These are phyloP conservation scores for Xylariaceae sp. DNA, from an alignment of 2,329 filamentous ascomycete species.

Conservation along the genomic window DNA sequence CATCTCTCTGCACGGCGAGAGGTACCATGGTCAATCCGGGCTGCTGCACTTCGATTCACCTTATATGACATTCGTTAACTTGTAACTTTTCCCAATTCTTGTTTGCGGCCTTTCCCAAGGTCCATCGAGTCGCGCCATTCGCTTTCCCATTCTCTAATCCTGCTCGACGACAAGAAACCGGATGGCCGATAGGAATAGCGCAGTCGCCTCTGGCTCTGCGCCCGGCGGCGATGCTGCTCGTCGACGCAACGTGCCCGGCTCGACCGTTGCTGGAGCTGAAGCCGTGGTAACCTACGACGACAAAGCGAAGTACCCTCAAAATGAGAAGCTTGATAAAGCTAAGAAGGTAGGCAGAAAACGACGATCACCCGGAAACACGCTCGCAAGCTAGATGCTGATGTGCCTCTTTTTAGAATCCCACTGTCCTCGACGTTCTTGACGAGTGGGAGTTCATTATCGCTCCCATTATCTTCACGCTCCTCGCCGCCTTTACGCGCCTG, in stretches of 20 bases:
- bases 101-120: background rate
- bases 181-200: constrained; percentile 53
- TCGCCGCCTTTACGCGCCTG: constrained; percentile 61
- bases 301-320: constrained; percentile 50
- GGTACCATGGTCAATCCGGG: constrained; percentile 10
- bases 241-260: constrained; percentile 48
- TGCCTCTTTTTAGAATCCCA: constrained; percentile 40
- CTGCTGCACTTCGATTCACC: constrained; percentile 10
- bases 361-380: background rate
- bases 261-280: constrained; percentile 33
- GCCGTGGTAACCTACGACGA: constrained; percentile 43
- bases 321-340: constrained; percentile 25
- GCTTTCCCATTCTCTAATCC: constrained; percentile 1
- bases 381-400: constrained; percentile 5
- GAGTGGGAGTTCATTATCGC: constrained; percentile 60
- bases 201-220: constrained; percentile 57
- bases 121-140: background rate
- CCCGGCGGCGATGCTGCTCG: constrained; percentile 49
- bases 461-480: constrained; percentile 54
- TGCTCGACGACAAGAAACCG: constrained; percentile 4
- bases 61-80: constrained; percentile 19
- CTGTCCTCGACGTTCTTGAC: constrained; percentile 56
- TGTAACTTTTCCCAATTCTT: constrained; percentile 8
- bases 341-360: constrained; percentile 46
- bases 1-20: constrained; percentile 14